Evolutionary conservation across 1,139 yeast genomes (phyloP).

Genomic region (Yarrowia galli): DNA sequence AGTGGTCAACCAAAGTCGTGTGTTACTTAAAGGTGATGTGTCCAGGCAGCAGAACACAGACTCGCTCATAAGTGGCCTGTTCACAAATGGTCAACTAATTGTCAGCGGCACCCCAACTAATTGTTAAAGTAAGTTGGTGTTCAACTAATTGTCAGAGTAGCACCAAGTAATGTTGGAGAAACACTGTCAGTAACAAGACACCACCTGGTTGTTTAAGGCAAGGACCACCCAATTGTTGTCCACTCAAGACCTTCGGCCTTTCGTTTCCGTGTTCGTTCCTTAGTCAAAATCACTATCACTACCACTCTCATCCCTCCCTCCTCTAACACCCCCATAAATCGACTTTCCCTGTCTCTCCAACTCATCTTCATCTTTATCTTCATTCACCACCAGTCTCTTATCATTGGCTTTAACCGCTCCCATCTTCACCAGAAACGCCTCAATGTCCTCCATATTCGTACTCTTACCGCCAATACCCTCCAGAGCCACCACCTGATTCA

Average conservation of each 20-base stretch:
- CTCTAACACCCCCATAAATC: background rate
- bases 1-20: too few species aligned
- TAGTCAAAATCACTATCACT: conserved; percentile 9
- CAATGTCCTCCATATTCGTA: conserved; percentile 71
- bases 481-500: conserved; percentile 80
- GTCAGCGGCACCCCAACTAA: too few species aligned
- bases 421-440: conserved; percentile 67
- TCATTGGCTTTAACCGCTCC: conserved; percentile 73
- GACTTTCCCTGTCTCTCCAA: conserved; percentile 42
- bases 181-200: too few species aligned
- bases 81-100: too few species aligned
- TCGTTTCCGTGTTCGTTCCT: background rate
- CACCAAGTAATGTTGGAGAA: too few species aligned
- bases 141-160: too few species aligned
- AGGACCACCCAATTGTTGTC: background rate
- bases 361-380: conserved; percentile 63
- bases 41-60: too few species aligned
- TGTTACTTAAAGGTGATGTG: too few species aligned
- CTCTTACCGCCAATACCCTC: conserved; percentile 85
- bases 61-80: too few species aligned
- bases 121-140: too few species aligned
- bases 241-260: background rate
- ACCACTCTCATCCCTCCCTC: background rate
- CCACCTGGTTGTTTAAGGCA: too few species aligned
- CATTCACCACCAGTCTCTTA: conserved; percentile 67